These are phyloP conservation scores for Claviceps cyperi DNA, from an alignment of 2,329 filamentous ascomycete species.

Conservation along the genomic window DNA sequence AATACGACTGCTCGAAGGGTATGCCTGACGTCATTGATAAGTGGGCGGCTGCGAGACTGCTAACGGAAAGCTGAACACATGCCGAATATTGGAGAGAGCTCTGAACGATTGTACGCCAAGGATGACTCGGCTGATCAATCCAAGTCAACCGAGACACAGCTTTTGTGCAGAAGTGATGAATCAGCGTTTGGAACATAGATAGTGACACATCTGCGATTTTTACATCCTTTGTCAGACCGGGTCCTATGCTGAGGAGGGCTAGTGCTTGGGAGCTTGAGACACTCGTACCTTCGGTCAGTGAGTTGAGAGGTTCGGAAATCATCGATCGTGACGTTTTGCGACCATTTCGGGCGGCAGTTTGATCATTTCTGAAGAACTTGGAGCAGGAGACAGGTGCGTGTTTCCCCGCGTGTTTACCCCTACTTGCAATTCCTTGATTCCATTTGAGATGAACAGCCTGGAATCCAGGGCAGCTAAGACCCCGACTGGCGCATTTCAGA, in stretches of 20 bases:
- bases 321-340: background rate
- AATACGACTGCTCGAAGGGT: background rate
- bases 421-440: slow-evolving; percentile 11
- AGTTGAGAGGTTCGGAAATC: background rate
- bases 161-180: slow-evolving; percentile 9
- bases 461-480: slow-evolving; percentile 9
- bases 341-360: background rate
- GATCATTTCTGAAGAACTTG: background rate
- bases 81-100: slow-evolving; percentile 7
- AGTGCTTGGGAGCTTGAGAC: background rate
- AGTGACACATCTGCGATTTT: background rate
- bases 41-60: slow-evolving; percentile 5
- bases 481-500: slow-evolving; percentile 9
- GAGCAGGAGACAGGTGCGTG: slow-evolving; percentile 1
- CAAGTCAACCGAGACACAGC: slow-evolving; percentile 10
- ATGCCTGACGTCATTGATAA: slow-evolving; percentile 3
- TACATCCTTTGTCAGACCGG: background rate
- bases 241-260: background rate
- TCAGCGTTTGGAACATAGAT: slow-evolving; percentile 7
- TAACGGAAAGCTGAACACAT: slow-evolving; percentile 8
- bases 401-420: slow-evolving; percentile 9
- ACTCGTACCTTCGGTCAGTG: background rate
- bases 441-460: slow-evolving; percentile 9
- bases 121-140: slow-evolving; percentile 10
- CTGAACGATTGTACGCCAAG: slow-evolving; percentile 8